Percentiles rank a stretch among this genome's conserved stretches.
Conservation (phyloP, 2,329 filamentous ascomycete genomes). For the Ophiostoma ips region DNA sequence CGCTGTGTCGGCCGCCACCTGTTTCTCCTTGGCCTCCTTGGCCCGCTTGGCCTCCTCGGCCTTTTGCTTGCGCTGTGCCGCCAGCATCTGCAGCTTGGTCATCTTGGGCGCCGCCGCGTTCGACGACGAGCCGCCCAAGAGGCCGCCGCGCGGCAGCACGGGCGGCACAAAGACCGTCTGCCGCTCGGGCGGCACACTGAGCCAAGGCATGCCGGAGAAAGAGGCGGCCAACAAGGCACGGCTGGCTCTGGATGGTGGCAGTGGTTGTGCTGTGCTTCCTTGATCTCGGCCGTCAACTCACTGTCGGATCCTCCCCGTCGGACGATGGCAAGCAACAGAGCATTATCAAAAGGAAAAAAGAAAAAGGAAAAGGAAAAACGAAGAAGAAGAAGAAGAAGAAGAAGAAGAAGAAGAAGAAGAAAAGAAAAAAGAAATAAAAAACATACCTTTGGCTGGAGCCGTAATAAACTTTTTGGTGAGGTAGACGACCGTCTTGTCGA, state of each 20-base stretch:
- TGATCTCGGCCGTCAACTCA: constrained; percentile 8
- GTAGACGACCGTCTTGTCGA: constrained; percentile 73
- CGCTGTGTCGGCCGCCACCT: neutral
- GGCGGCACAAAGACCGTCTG: constrained; percentile 50
- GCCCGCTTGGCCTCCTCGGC: constrained; percentile 43
- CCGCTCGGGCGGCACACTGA: constrained; percentile 53
- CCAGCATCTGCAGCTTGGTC: constrained; percentile 83
- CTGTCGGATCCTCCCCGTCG: no score
- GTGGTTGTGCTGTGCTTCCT: neutral
- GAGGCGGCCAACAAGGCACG: constrained; percentile 28
- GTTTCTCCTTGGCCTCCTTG: constrained; percentile 14
- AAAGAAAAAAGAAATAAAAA: neutral
- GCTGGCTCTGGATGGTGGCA: neutral
- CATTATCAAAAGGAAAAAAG: no score
- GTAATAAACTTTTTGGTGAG: constrained; percentile 51
- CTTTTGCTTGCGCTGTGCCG: constrained; percentile 75
- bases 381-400: no score
- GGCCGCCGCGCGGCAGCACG: constrained; percentile 42
- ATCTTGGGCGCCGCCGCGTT: constrained; percentile 50
- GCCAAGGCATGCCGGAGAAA: constrained; percentile 80
- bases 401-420: neutral
- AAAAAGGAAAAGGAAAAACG: no score
- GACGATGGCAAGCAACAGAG: no score
- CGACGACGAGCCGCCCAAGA: constrained; percentile 72
- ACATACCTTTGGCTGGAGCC: constrained; percentile 8